A percentile compares a stretch with the other conserved stretches of the same genome.
These are phyloP conservation scores for Raddia guianensis DNA, from an alignment of 176 grass and related monocot genomes.

Conservation along the genomic window DNA sequence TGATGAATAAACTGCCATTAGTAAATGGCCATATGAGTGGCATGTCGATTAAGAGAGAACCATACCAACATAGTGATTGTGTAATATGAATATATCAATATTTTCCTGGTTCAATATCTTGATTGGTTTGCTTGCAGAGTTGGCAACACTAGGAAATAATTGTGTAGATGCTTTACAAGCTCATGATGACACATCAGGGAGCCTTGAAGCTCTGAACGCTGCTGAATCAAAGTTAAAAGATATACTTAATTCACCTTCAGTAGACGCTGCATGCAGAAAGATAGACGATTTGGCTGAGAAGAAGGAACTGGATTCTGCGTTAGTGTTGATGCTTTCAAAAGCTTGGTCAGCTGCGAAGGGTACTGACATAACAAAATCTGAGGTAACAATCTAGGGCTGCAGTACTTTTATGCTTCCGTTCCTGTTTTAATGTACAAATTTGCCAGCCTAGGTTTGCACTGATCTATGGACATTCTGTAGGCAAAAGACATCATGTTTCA, in stretches of 20 bases:
- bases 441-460: background rate
- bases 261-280: conserved; percentile 75
- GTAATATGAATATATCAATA: background rate
- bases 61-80: background rate
- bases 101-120: background rate
- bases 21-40: background rate
- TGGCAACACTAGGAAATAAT: conserved; percentile 79
- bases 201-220: conserved; percentile 63
- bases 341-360: conserved; percentile 92
- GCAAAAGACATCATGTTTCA: conserved; percentile 81
- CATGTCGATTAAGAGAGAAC: background rate
- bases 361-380: conserved; percentile 74
- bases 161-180: conserved; percentile 80
- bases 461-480: conserved; percentile 38
- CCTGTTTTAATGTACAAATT: conserved; percentile 1
- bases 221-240: conserved; percentile 82
- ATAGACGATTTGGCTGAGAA: conserved; percentile 88
- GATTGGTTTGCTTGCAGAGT: conserved; percentile 51
- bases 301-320: conserved; percentile 77
- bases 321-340: conserved; percentile 78
- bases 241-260: conserved; percentile 72
- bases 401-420: background rate
- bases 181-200: conserved; percentile 69
- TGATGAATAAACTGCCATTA: background rate
- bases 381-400: conserved; percentile 49